A percentile compares a stretch with the other conserved stretches of the same genome.
phyloP scores from a whole-genome alignment of 352 stramenopile species.

The Globisporangium camurandrum region DNA sequence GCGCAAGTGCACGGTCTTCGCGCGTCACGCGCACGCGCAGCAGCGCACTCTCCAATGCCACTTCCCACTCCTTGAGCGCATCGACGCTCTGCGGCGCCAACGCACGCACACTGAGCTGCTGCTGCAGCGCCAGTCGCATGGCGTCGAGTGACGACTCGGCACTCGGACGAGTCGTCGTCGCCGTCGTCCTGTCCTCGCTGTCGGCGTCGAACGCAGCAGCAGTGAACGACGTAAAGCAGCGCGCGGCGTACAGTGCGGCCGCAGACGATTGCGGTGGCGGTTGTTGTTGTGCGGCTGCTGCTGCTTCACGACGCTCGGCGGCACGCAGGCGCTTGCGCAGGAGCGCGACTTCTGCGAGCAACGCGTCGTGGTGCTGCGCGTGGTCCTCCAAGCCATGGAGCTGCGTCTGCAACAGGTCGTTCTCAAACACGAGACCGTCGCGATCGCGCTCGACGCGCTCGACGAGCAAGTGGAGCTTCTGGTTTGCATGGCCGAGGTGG shows the following conservation, averaged over 20 bases:
- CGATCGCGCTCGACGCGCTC: slow-evolving; percentile 81
- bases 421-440: slow-evolving; percentile 74
- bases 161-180: too few relatives aligned
- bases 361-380: slow-evolving; percentile 55
- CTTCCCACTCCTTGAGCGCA: slow-evolving; percentile 67
- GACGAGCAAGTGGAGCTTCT: slow-evolving; percentile 75
- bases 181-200: too few relatives aligned
- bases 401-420: slow-evolving; percentile 72
- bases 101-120: slow-evolving; percentile 13
- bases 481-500: slow-evolving; percentile 70
- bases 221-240: too few relatives aligned
- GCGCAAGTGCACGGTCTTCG: slow-evolving; percentile 68
- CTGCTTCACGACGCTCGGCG: slow-evolving; percentile 12
- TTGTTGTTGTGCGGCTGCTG: too few relatives aligned
- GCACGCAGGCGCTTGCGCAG: slow-evolving; percentile 35
- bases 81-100: slow-evolving; percentile 29
- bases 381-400: slow-evolving; percentile 60
- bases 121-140: slow-evolving; percentile 20
- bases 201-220: too few relatives aligned
- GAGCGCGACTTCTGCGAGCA: slow-evolving; percentile 52
- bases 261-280: too few relatives aligned
- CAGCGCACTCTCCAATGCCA: slow-evolving; percentile 55
- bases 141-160: slow-evolving; percentile 13
- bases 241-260: too few relatives aligned
- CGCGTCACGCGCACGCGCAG: slow-evolving; percentile 44